phyloP scores from a whole-genome alignment of 495 filamentous ascomycete species.

The Cercophora samala region DNA sequence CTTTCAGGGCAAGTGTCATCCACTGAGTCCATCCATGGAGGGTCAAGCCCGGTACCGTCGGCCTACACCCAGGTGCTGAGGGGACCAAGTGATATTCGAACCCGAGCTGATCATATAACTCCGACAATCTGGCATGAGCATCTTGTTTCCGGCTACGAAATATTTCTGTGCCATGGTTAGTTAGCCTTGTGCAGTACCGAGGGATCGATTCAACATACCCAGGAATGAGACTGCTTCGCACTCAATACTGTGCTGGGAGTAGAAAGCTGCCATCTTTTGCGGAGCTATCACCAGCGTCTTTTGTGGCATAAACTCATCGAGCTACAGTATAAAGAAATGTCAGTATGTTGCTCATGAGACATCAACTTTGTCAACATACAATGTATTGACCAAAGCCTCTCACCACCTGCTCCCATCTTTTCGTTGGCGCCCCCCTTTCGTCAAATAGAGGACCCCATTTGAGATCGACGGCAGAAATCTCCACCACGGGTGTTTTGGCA shows the following conservation, averaged over 20 bases:
- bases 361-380: conserved; percentile 45
- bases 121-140: conserved; percentile 45
- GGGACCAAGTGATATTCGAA: conserved; percentile 84
- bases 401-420: conserved; percentile 67
- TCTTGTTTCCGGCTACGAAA: conserved; percentile 27
- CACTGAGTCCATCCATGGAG: conserved; percentile 74
- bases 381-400: conserved; percentile 75
- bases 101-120: conserved; percentile 69
- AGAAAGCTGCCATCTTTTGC: conserved; percentile 75
- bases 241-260: conserved; percentile 59
- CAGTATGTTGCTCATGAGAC: background rate
- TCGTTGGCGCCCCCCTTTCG: conserved; percentile 60
- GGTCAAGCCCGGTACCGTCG: conserved; percentile 74
- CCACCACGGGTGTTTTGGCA: conserved; percentile 9
- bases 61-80: conserved; percentile 52
- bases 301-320: conserved; percentile 70
- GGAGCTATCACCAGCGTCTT: conserved; percentile 78
- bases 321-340: conserved; percentile 47
- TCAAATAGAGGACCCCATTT: conserved; percentile 80
- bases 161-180: conserved; percentile 5
- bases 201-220: conserved; percentile 24
- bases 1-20: conserved; percentile 71
- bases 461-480: conserved; percentile 38
- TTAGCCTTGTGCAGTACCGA: background rate
- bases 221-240: conserved; percentile 52